A percentile compares a stretch with the other conserved stretches of the same genome.
Conservation (phyloP, 305 asterid species). For the Fraxinus nigra region DNA sequence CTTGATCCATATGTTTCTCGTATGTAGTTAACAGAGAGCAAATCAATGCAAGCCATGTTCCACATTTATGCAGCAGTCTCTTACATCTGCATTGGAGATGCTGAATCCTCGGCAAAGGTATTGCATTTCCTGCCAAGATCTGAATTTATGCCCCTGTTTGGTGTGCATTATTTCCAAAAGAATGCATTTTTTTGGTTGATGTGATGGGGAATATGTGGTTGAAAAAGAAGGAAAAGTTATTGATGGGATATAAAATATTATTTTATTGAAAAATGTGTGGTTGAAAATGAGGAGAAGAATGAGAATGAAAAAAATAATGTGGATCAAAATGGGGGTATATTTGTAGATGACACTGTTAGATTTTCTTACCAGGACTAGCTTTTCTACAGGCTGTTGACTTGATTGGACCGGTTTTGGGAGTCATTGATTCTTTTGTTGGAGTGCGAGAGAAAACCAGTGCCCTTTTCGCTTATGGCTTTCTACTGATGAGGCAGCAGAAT, state of each 20-base stretch:
- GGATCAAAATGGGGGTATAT: background rate
- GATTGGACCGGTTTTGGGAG: constrained; percentile 77
- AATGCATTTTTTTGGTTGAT: no score
- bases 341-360: constrained; percentile 7
- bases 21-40: constrained; percentile 72
- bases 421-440: constrained; percentile 83
- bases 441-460: constrained; percentile 82
- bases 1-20: constrained; percentile 1
- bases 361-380: constrained; percentile 22
- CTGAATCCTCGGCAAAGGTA: constrained; percentile 89
- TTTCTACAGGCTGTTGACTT: constrained; percentile 76
- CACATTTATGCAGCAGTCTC: constrained; percentile 89
- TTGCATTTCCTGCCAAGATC: constrained; percentile 19
- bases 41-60: constrained; percentile 82
- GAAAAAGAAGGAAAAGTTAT: no score
- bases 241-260: no score
- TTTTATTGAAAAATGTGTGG: no score
- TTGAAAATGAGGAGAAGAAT: no score
- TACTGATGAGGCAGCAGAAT: constrained; percentile 87
- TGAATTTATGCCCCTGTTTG: background rate
- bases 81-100: constrained; percentile 84
- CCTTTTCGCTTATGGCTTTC: constrained; percentile 78
- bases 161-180: no score
- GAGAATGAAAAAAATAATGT: no score
- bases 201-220: no score